Base-by-base conservation (phyloP, 345 rosid species). In the Camelina sativa region DNA sequence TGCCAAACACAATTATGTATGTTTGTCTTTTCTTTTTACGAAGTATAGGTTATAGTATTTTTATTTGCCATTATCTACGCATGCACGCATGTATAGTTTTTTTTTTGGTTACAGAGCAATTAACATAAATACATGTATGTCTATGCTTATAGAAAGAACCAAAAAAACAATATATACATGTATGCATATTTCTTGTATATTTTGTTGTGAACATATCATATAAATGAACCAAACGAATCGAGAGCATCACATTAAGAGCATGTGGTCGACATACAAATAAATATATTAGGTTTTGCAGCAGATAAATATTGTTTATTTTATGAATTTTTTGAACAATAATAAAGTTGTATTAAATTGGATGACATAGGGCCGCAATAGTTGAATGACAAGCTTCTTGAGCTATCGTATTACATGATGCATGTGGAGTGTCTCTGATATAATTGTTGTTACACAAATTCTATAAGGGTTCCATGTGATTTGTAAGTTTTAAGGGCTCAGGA, bases 351-450 rank as follows among this genome's bases (percentile, higher is more conserved):
- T 71, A 54, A 57, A 71, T 34, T 77, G 48, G 46, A 57, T 62
- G 76, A 64, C 48, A 71, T 46, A 71, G 71, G 50, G 76, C 80
- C 80, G 80, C 76, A 70, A 70, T 55, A 57, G 65, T 76, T 70
- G 80, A 76, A 76, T 70, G 71, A 15, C 60, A 70, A 47, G 60
- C 61, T 47, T 58, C 37, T 43, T 19, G 65, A 69, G 58, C 69
- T 46, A 70, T 69, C 43, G 52, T 54, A 50, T 62, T 55, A 55
- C 41, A 68, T 53, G 61, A 70, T 34, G 68, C 80, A 76, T 76
- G 80, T 76, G 80, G 66, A 56, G 43, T 70, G 75, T 70, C 74
- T 63, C 17, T 30, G 38, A 46, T 62, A 71, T 76, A 70, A 47
- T 51, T 34, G 37, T 51, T 70, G 80, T 55, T 63, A 61, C 60